Evolutionary conservation across 2,329 filamentous ascomycete genomes (phyloP).

Genomic region (Cryphonectria naterciae): DNA sequence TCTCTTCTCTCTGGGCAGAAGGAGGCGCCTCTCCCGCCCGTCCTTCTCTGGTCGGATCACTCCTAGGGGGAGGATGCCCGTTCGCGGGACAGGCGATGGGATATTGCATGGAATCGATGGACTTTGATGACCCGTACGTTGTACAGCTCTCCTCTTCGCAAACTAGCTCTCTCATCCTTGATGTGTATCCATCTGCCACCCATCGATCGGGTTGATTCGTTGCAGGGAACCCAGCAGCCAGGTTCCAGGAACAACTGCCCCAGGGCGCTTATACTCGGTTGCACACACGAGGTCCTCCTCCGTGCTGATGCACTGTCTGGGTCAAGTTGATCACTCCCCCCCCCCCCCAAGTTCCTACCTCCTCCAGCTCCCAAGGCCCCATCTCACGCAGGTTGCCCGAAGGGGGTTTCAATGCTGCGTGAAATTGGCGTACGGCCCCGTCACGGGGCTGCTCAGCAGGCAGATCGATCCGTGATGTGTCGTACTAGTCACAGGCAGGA

Average conservation of each 20-base stretch:
- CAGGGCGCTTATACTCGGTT: not conserved
- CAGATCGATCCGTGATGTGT: conserved; percentile 21
- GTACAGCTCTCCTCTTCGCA: not conserved
- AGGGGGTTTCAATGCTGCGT: not conserved
- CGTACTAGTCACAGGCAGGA: conserved; percentile 23
- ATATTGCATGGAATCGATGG: not conserved
- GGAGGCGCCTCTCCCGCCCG: not conserved
- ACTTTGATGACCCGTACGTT: not conserved
- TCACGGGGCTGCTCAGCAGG: conserved; percentile 26
- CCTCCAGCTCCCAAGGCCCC: conserved; percentile 2
- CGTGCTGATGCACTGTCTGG: not conserved
- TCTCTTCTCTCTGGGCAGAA: not conserved
- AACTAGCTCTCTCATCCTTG: not conserved
- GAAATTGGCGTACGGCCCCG: not conserved
- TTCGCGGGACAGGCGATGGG: not conserved
- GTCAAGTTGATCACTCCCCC: not conserved
- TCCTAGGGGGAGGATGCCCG: too few species aligned
- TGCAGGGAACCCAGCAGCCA: not conserved
- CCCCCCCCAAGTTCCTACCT: not conserved
- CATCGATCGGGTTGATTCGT: not conserved
- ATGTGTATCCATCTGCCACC: not conserved
- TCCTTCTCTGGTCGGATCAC: not conserved
- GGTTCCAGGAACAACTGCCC: not conserved
- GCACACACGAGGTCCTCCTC: not conserved
- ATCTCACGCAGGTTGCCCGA: not conserved